These are phyloP conservation scores for Candida suzukii DNA, from an alignment of 805 yeast genomes.

Conservation along the genomic window DNA sequence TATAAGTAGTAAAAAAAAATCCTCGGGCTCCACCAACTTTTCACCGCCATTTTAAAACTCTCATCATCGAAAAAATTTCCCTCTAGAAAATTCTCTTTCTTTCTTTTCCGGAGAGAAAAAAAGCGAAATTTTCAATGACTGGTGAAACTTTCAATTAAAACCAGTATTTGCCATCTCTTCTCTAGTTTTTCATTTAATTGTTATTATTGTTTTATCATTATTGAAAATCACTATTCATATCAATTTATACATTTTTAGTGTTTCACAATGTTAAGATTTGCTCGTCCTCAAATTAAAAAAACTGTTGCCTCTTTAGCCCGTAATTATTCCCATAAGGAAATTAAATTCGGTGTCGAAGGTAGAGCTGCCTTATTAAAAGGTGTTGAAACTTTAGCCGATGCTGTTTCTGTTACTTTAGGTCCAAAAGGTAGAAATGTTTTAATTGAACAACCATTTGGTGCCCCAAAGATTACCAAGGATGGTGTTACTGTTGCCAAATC, in stretches of 20 bases:
- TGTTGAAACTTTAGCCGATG: conserved; percentile 91
- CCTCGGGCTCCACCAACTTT: too few relatives aligned
- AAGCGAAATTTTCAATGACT: too few relatives aligned
- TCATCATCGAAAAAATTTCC: too few relatives aligned
- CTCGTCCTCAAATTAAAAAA: conserved; percentile 35
- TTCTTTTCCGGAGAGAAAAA: too few relatives aligned
- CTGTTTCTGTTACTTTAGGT: conserved; percentile 93
- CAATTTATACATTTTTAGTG: too few relatives aligned
- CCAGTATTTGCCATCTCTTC: too few relatives aligned
- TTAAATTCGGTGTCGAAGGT: conserved; percentile 95
- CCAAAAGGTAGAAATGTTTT: conserved; percentile 97
- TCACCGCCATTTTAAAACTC: too few relatives aligned
- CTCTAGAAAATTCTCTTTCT: too few relatives aligned
- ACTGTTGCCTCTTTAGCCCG: conserved; percentile 38
- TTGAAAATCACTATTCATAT: neutral
- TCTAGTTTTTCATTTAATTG: too few relatives aligned
- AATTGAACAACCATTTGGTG: conserved; percentile 93
- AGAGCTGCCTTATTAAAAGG: conserved; percentile 91
- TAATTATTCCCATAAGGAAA: conserved; percentile 73
- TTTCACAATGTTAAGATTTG: conserved; percentile 38
- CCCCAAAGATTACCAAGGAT: conserved; percentile 98
- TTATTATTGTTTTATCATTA: too few relatives aligned
- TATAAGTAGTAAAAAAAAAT: too few relatives aligned
- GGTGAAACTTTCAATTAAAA: too few relatives aligned
- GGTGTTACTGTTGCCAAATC: conserved; percentile 96